These are phyloP conservation scores for Chlorella sp. DNA, from an alignment of 139 green algal genomes.

Conservation along the genomic window DNA sequence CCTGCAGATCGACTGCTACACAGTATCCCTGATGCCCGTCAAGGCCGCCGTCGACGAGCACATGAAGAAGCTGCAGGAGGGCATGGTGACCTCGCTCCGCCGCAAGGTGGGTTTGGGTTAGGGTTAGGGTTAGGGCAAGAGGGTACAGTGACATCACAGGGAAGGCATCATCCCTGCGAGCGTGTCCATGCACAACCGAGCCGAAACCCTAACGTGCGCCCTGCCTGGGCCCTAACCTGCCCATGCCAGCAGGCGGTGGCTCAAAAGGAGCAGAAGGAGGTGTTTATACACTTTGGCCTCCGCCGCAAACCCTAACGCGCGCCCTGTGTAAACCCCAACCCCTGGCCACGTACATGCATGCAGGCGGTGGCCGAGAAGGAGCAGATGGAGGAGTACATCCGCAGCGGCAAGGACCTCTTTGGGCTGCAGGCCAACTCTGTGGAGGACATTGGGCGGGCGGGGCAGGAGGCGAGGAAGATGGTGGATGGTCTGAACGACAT, in stretches of 20 bases:
- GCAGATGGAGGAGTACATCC: slow-evolving; percentile 62
- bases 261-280: too few species aligned
- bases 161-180: too few species aligned
- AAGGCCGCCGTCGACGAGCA: slow-evolving; percentile 61
- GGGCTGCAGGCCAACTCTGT: slow-evolving; percentile 41
- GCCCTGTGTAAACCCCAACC: too few species aligned
- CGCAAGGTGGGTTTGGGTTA: slow-evolving; percentile 35
- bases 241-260: too few species aligned
- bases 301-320: too few species aligned
- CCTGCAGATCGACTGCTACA: slow-evolving; percentile 15
- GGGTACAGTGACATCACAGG: too few species aligned
- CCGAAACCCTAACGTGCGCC: too few species aligned
- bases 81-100: slow-evolving; percentile 46
- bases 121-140: too few species aligned
- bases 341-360: too few species aligned
- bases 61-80: slow-evolving; percentile 60
- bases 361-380: slow-evolving; percentile 57
- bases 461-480: slow-evolving; percentile 49
- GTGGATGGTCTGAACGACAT: slow-evolving; percentile 36
- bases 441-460: slow-evolving; percentile 63
- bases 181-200: too few species aligned
- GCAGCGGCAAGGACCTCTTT: slow-evolving; percentile 42
- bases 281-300: too few species aligned
- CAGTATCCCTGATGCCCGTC: slow-evolving; percentile 43
- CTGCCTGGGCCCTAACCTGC: too few species aligned